Percentiles rank a stretch among this genome's conserved stretches.
These are phyloP conservation scores for Cryptosporidium andersoni DNA, from an alignment of 169 alveolate species.

Conservation along the genomic window DNA sequence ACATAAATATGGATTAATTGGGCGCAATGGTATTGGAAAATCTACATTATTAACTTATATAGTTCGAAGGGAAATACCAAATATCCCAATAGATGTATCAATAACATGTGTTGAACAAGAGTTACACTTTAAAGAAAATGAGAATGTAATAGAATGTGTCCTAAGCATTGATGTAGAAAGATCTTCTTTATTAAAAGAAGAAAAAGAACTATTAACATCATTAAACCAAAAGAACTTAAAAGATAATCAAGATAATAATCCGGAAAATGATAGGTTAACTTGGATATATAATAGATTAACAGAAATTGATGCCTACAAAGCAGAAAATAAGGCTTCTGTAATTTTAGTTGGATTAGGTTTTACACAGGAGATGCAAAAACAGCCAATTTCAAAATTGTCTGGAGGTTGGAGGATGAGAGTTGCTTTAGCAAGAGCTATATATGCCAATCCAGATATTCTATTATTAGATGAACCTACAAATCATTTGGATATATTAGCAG, in stretches of 20 bases:
- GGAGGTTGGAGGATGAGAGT: slow-evolving; percentile 84
- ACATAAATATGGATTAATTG: slow-evolving; percentile 93
- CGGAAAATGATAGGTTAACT: slow-evolving; percentile 78
- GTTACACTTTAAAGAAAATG: slow-evolving; percentile 74
- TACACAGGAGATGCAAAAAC: slow-evolving; percentile 83
- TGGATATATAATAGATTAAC: slow-evolving; percentile 85
- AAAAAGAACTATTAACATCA: slow-evolving; percentile 77
- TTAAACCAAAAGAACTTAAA: slow-evolving; percentile 78
- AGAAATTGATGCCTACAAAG: slow-evolving; percentile 89
- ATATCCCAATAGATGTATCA: slow-evolving; percentile 89
- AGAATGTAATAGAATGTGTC: slow-evolving; percentile 90
- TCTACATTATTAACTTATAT: slow-evolving; percentile 93
- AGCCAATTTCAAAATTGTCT: slow-evolving; percentile 88
- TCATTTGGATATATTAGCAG: slow-evolving; percentile 93
- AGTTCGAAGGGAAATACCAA: slow-evolving; percentile 93
- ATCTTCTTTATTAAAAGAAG: slow-evolving; percentile 84
- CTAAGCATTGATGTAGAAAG: slow-evolving; percentile 94
- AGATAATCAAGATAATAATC: slow-evolving; percentile 70
- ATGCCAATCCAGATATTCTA: slow-evolving; percentile 90
- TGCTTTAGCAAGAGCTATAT: slow-evolving; percentile 81
- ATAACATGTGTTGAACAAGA: slow-evolving; percentile 96
- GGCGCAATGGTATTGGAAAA: slow-evolving; percentile 97
- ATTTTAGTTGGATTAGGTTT: slow-evolving; percentile 93
- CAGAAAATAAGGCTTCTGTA: slow-evolving; percentile 90
- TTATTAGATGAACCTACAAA: slow-evolving; percentile 93